Evolutionary conservation across 1,284 basidiomycete genomes (phyloP).

Genomic region (Marasmius sp.): DNA sequence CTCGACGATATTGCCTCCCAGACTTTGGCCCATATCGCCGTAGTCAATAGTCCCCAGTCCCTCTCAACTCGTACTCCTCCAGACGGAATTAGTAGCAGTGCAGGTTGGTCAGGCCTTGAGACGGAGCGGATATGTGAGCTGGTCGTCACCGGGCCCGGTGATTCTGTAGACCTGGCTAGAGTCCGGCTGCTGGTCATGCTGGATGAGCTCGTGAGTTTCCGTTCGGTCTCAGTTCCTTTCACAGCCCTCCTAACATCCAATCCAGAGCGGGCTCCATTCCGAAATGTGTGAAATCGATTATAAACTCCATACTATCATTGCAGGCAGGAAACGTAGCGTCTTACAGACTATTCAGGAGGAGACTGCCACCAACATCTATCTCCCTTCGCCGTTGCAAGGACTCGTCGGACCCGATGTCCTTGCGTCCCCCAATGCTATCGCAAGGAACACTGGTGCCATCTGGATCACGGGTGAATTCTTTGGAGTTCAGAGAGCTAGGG

Average conservation of each 20-base stretch:
- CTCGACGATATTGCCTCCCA: slow-evolving; percentile 92
- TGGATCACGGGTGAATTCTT: slow-evolving; percentile 99
- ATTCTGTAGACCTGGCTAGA: slow-evolving; percentile 90
- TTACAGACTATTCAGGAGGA: slow-evolving; percentile 96
- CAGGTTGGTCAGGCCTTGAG: slow-evolving; percentile 86
- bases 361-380: slow-evolving; percentile 95
- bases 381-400: slow-evolving; percentile 88
- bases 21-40: slow-evolving; percentile 86
- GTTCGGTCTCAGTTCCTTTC: neutral
- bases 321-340: slow-evolving; percentile 85
- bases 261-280: slow-evolving; percentile 83
- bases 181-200: slow-evolving; percentile 91
- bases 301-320: slow-evolving; percentile 91
- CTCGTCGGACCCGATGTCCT: slow-evolving; percentile 68
- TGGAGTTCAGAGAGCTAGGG: slow-evolving; percentile 90
- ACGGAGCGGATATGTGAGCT: slow-evolving; percentile 92
- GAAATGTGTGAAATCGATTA: slow-evolving; percentile 94
- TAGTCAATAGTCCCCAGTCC: slow-evolving; percentile 78
- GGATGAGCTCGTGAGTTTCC: slow-evolving; percentile 81
- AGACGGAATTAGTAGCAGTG: slow-evolving; percentile 71
- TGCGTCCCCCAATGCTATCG: slow-evolving; percentile 33
- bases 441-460: slow-evolving; percentile 72
- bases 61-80: slow-evolving; percentile 73
- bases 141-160: slow-evolving; percentile 84
- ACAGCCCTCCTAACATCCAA: slow-evolving; percentile 12